A percentile compares a stretch with the other conserved stretches of the same genome.
Conservation (phyloP, 495 filamentous ascomycete species). For the Penicillium ochrochloron region DNA sequence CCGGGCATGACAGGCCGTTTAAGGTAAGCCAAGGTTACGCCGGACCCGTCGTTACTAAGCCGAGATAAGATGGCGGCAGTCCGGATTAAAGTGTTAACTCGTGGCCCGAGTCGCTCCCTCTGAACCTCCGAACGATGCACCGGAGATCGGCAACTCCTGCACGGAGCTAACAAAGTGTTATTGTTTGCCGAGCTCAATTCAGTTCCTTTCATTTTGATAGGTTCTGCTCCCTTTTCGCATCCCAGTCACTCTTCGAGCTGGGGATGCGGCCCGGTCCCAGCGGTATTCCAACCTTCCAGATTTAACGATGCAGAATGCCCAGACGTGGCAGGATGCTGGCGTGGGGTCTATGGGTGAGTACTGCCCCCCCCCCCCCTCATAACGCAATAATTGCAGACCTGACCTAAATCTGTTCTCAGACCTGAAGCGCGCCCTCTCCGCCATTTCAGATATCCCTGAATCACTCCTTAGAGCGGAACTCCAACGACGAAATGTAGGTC, state of each 20-base stretch:
- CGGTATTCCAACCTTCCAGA: constrained; percentile 11
- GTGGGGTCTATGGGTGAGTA: constrained; percentile 24
- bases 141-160: constrained; percentile 18
- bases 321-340: constrained; percentile 23
- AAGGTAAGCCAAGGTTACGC: constrained; percentile 2
- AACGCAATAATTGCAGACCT: background rate
- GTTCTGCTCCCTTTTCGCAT: background rate
- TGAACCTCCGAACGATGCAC: constrained; percentile 14
- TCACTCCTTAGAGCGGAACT: constrained; percentile 41
- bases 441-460: constrained; percentile 37
- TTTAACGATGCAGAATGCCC: constrained; percentile 34
- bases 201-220: background rate
- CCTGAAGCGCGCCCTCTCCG: constrained; percentile 25
- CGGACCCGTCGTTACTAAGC: constrained; percentile 29
- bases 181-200: constrained; percentile 12
- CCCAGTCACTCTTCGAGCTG: constrained; percentile 8
- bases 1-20: background rate
- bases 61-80: constrained; percentile 21
- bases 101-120: constrained; percentile 27
- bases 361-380: background rate
- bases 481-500: constrained; percentile 32
- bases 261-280: constrained; percentile 18
- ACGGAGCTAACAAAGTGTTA: constrained; percentile 12
- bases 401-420: constrained; percentile 20
- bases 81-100: constrained; percentile 33